These are phyloP conservation scores for Amesomyces nigricolor DNA, from an alignment of 2,329 filamentous ascomycete genomes.

Conservation along the genomic window DNA sequence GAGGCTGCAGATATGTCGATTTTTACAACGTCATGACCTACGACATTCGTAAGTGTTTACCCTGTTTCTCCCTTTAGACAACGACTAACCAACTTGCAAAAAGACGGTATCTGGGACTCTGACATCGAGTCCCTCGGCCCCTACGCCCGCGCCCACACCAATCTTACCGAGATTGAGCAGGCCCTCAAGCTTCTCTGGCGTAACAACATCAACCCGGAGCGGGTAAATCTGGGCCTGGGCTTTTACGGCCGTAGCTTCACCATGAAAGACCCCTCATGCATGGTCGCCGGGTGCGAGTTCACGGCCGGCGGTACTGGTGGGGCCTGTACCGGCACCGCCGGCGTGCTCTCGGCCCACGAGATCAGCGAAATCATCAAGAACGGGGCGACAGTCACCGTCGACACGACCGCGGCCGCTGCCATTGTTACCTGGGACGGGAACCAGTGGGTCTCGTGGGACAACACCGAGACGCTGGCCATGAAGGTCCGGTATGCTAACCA, in stretches of 20 bases:
- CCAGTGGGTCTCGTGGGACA: slow-evolving; percentile 38
- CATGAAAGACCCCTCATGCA: slow-evolving; percentile 26
- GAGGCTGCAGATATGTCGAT: slow-evolving; percentile 27
- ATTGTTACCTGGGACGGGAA: slow-evolving; percentile 28
- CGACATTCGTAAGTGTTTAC: slow-evolving; percentile 31
- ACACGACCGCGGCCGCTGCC: slow-evolving; percentile 31
- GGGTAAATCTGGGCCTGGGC: slow-evolving; percentile 40
- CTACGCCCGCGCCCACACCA: slow-evolving; percentile 38
- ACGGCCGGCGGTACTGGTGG: slow-evolving; percentile 25
- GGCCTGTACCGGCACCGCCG: slow-evolving; percentile 28
- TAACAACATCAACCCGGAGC: slow-evolving; percentile 36
- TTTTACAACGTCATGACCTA: slow-evolving; percentile 44
- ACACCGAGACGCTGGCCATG: slow-evolving; percentile 30
- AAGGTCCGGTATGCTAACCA: slow-evolving; percentile 23
- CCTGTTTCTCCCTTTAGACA: no score
- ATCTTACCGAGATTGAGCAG: slow-evolving; percentile 43
- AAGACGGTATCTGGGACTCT: slow-evolving; percentile 36
- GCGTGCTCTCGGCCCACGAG: slow-evolving; percentile 32
- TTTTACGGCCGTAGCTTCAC: slow-evolving; percentile 41
- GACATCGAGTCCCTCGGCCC: slow-evolving; percentile 28
- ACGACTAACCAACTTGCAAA: background rate
- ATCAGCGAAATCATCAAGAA: slow-evolving; percentile 28
- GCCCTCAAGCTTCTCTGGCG: slow-evolving; percentile 45
- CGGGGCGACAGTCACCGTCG: slow-evolving; percentile 19
- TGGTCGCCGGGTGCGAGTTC: slow-evolving; percentile 30